Evolutionary conservation across 768 basidiomycete species (phyloP), one percentile per base, ranked within the genome.

Genomic region (Boletus reticulatus): DNA sequence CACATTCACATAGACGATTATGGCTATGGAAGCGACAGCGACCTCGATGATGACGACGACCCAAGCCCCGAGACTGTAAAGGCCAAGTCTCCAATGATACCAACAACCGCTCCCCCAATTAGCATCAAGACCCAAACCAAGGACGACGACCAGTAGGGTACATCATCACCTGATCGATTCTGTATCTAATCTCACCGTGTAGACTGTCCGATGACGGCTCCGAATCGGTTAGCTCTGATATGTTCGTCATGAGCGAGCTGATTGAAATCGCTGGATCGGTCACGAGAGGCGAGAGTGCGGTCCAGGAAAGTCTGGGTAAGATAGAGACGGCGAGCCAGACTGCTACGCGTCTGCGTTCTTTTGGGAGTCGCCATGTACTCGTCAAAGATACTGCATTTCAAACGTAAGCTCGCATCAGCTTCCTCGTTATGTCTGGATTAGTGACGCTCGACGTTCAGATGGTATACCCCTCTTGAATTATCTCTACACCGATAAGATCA

Each of bases 401-500:
- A 53, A 70, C 70, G 70, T 70, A 45, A 46, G 59, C 22, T 36
- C 7, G 1, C 22, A 6, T 27, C n/a, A 16, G 34, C 8, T n/a
- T 31, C 11, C 38, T 31, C 13, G 12, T 42, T 27, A 10, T 11
- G 17, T 19, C 12, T 9, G 14, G 29, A 41, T 27, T 7, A 42
- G 4, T 50, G 29, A 31, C 39, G 11, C 5, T 34, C 8, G 12
- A 6, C 16, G 13, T 16, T 34, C 27, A 51, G 50, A 12, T 51
- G 50, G 50, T 51, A 51, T 24, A 68, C 74, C 46, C 46, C 12
- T n/a, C n/a, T 19, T 78, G 8, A 73, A 72, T 47, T 78, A 75
- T 53, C 65, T 78, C 4, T 76, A 76, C 52, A 77, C 74, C 2
- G 59, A 62, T 19, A 67, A 72, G 29, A 42, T 72, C 37, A 57